Evolutionary conservation across 129 eudicot species (phyloP).

Genomic region (Flaveria sonorensis): DNA sequence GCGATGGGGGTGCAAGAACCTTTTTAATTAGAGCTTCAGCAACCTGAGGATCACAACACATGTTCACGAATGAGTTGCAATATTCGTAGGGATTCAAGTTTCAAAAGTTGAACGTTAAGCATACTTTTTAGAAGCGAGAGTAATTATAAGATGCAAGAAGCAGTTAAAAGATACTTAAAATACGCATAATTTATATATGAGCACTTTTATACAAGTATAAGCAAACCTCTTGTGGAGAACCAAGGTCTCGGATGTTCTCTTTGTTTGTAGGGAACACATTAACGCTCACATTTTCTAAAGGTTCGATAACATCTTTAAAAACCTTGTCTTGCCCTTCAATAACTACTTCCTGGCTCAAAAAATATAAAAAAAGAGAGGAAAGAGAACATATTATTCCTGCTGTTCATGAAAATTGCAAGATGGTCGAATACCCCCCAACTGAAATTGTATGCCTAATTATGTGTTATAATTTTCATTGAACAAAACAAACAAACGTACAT

Average conservation of each 20-base stretch:
- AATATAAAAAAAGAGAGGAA: not conserved
- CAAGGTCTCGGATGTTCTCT: constrained; percentile 78
- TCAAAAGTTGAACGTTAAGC: too few relatives aligned
- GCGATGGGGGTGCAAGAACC: constrained; percentile 89
- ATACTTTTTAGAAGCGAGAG: not conserved
- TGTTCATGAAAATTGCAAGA: not conserved
- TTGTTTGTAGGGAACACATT: constrained; percentile 76
- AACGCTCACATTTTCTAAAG: constrained; percentile 88
- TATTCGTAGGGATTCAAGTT: too few relatives aligned
- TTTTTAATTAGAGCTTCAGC: constrained; percentile 79
- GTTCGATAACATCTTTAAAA: constrained; percentile 94
- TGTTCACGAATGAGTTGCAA: not conserved
- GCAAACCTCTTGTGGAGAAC: constrained; percentile 84
- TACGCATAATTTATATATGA: not conserved
- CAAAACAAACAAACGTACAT: too few relatives aligned
- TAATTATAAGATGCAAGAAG: constrained; percentile 18
- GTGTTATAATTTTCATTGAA: not conserved
- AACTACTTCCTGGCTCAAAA: constrained; percentile 65
- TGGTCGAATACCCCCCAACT: not conserved
- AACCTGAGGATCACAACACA: constrained; percentile 50
- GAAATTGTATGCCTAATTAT: not conserved
- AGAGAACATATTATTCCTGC: not conserved
- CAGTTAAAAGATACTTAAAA: not conserved
- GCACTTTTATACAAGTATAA: not conserved
- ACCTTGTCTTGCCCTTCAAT: constrained; percentile 95